A percentile compares a stretch with the other conserved stretches of the same genome.
Evolutionary conservation across 169 alveolate genomes (phyloP).

Genomic region (Cryptosporidium baileyi): DNA sequence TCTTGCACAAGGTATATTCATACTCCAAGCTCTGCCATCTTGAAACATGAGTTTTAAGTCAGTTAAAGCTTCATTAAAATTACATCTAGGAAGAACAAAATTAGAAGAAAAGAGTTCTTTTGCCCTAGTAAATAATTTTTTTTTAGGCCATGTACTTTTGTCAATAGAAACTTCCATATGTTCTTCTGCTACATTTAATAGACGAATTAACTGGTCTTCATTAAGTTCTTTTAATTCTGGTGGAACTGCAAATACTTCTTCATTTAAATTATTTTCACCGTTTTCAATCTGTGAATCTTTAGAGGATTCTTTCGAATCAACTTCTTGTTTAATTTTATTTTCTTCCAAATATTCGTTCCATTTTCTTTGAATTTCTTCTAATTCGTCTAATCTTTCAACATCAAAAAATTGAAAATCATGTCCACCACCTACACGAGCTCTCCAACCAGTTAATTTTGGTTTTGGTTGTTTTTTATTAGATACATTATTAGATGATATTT

Average conservation of each 20-base stretch:
- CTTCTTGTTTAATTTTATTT: background rate
- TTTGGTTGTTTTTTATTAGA: slow-evolving; percentile 76
- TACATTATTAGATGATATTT: slow-evolving; percentile 72
- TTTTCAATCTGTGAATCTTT: background rate
- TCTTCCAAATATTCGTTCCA: slow-evolving; percentile 79
- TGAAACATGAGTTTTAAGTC: slow-evolving; percentile 42
- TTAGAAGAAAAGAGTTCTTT: slow-evolving; percentile 33
- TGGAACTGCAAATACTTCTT: slow-evolving; percentile 47
- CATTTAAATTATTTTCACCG: background rate
- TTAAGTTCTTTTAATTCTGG: slow-evolving; percentile 60
- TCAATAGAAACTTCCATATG: slow-evolving; percentile 62
- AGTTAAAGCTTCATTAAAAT: slow-evolving; percentile 31
- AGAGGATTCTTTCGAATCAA: background rate
- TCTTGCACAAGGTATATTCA: slow-evolving; percentile 77
- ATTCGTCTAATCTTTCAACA: slow-evolving; percentile 76
- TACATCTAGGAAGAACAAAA: slow-evolving; percentile 60
- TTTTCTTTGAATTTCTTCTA: slow-evolving; percentile 80
- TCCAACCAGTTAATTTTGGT: slow-evolving; percentile 88
- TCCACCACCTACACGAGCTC: slow-evolving; percentile 90
- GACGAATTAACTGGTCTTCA: slow-evolving; percentile 7
- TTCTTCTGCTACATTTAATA: slow-evolving; percentile 58
- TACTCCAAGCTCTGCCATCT: slow-evolving; percentile 69
- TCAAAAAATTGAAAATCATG: slow-evolving; percentile 91
- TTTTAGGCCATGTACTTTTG: slow-evolving; percentile 55
- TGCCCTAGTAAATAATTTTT: slow-evolving; percentile 28